A percentile compares a stretch with the other conserved stretches of the same genome.
These are phyloP conservation scores for Penicillium canescens DNA, from an alignment of 495 filamentous ascomycete genomes.

Conservation along the genomic window DNA sequence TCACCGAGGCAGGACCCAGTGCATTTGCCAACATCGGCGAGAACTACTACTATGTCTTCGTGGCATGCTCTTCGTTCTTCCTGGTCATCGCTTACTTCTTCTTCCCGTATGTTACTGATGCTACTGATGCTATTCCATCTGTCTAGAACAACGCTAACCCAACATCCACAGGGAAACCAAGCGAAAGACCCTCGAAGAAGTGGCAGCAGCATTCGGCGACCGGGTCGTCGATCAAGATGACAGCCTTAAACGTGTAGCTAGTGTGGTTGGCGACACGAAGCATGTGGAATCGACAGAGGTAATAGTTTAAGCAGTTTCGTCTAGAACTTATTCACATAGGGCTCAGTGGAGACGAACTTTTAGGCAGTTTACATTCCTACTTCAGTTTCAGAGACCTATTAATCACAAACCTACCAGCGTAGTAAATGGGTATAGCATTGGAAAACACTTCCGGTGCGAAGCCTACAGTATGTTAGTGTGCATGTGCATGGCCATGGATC, in stretches of 20 bases:
- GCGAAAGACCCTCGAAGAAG: conserved; percentile 58
- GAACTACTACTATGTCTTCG: conserved; percentile 64
- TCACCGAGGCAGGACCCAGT: conserved; percentile 59
- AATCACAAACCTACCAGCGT: too few species aligned
- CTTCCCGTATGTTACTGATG: conserved; percentile 44
- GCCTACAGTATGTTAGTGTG: too few species aligned
- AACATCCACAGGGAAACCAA: conserved; percentile 44
- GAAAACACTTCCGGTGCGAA: too few species aligned
- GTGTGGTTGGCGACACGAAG: conserved; percentile 20
- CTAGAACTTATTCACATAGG: too few species aligned
- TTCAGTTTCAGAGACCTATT: too few species aligned
- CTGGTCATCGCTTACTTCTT: conserved; percentile 52
- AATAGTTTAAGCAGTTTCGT: neutral
- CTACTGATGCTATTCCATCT: neutral
- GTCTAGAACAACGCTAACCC: conserved; percentile 2
- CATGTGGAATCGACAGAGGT: conserved; percentile 21
- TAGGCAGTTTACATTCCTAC: too few species aligned
- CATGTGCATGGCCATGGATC: too few species aligned
- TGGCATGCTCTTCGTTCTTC: conserved; percentile 52
- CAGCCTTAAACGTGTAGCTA: conserved; percentile 15
- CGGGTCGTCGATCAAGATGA: conserved; percentile 47
- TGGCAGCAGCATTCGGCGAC: conserved; percentile 58
- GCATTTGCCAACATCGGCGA: conserved; percentile 59
- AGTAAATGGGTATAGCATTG: too few species aligned
- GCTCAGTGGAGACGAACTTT: too few species aligned